Base-by-base conservation (phyloP, 2,329 filamentous ascomycete genomes). In the Gaeumannomyces sp. region DNA sequence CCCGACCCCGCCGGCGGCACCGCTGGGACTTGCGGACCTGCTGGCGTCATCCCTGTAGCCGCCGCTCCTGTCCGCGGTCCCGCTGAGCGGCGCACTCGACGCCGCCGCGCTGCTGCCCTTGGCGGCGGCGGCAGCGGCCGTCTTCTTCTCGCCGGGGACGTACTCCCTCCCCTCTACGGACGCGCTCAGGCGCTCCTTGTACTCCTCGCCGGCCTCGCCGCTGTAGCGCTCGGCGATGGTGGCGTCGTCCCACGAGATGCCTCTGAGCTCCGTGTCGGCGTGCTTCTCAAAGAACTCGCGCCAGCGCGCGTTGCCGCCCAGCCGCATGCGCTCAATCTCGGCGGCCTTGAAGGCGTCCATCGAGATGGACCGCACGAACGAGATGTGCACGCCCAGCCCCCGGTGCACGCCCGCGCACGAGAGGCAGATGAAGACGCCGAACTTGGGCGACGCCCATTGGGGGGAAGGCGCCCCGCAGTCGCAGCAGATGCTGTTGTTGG, bases 351-450 rank as follows among this genome's bases (percentile, higher is more conserved):
- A 98, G 65, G 93, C 93, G 80, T 99, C 95, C 95, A 99, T 99
- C 67, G 92, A 97, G 73, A 98, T 95, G 73, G 91, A 95, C 66
- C 95, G 90, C 69, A 99, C 93, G 79, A 99, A 99, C 75, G 93
- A 97, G 77, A 99, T 97, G 81, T 99, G 95, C 50, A 99, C 95
- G 67, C 95, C 95, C 35, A 99, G 87, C 3, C 93, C 93, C 68
- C 95, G 90, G 79, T 99, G 95, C 64, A 95, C 91, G 71, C 95
- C 95, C 45, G 93, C 94, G 81, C 95, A 99, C 68, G 90, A 92
- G 63, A 99, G 88, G 79, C 95, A 99, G 83, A 99, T 97, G 81
- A 99, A 99, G 77, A 97, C 92, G 74, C 94, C 94, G 75, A 99
- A 96, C 79, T 99, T 99, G 69, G 95, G 95, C 53, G 93, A 84